Percentiles rank a stretch among this genome's conserved stretches.
Conservation (phyloP, 495 filamentous ascomycete genomes). For the Stereocaulon alpinum region DNA sequence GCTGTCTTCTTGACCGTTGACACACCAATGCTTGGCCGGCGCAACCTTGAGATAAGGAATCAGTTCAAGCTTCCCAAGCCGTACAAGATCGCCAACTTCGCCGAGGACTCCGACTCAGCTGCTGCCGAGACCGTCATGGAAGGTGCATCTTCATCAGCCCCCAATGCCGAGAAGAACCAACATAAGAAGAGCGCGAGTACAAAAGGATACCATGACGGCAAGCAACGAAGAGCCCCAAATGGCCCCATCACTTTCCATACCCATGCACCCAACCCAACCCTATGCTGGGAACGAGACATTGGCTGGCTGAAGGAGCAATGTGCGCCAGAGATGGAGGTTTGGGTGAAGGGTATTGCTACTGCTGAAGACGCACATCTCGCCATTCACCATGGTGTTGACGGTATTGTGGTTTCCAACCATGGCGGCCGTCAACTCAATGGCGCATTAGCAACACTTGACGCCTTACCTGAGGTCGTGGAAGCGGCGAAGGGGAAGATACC, state of each 20-base stretch:
- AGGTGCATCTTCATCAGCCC: conserved; percentile 7
- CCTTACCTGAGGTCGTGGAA: conserved; percentile 27
- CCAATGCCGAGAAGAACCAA: conserved; percentile 3
- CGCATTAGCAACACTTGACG: conserved; percentile 24
- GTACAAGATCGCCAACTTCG: conserved; percentile 28
- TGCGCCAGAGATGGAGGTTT: conserved; percentile 27
- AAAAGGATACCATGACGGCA: conserved; percentile 22
- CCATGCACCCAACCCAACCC: conserved; percentile 29
- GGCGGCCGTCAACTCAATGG: conserved; percentile 38
- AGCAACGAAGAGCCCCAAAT: conserved; percentile 20
- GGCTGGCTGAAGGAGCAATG: conserved; percentile 28
- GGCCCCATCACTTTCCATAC: conserved; percentile 30
- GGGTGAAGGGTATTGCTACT: conserved; percentile 27
- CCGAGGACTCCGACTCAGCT: conserved; percentile 18
- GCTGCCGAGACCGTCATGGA: conserved; percentile 21
- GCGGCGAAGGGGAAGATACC: conserved; percentile 29
- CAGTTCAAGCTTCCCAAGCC: conserved; percentile 32
- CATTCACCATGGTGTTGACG: conserved; percentile 25
- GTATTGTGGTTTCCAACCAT: conserved; percentile 39
- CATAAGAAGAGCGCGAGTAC: conserved; percentile 14
- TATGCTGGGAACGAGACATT: conserved; percentile 30
- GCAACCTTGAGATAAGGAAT: conserved; percentile 37
- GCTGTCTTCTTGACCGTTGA: conserved; percentile 31
- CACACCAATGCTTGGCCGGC: conserved; percentile 28
- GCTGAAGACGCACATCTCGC: conserved; percentile 33